Evolutionary conservation across 1,284 basidiomycete species (phyloP), one percentile per base, ranked within the genome.

Genomic region (Heterobasidion occidentale): DNA sequence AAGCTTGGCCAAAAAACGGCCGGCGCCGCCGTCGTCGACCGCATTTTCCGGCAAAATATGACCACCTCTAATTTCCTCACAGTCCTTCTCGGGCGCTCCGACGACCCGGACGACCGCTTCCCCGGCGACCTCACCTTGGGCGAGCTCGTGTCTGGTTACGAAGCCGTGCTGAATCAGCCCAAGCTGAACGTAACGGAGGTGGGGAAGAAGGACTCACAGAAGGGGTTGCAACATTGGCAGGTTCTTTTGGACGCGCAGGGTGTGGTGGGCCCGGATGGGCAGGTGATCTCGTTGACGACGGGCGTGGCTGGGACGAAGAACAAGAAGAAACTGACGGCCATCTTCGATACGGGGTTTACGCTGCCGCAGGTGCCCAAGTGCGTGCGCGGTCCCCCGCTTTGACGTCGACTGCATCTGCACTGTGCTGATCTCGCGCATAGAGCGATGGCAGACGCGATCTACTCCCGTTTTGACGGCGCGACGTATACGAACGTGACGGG

Each of bases 371-470:
- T 90, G 20, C 86, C 88, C 27, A 27, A 27, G 27, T 27, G 27
- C 27, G 27, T 27, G 27, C 27, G 27, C 27, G 27, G 27, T 27
- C 27, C 27, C 4, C 27, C 27, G 27, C 27, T 27, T 5, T 27
- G 27, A 27, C 27, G 27, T 27, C 5, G 27, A 27, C 27, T 27
- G 27, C 6, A 4, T 27, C 27, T 27, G 27, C 5, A 27, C 27
- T 27, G 27, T 27, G 27, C 27, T 27, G 6, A 27, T 6, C 27
- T 27, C 27, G 27, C 27, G 27, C 27, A 27, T 27, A 27, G 15
- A 84, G 88, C 42, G 73, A 75, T 90, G 60, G 81, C 87, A 9
- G 88, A 91, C 61, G 85, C 85, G 15, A 90, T 91, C 61, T 91
- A 91, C 63, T 88, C 88, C 1, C 82, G 88, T 48, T 85, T 90